A percentile compares a stretch with the other conserved stretches of the same genome.
phyloP scores from a whole-genome alignment of 169 alveolate genomes.

The Cryptosporidium meleagridis region DNA sequence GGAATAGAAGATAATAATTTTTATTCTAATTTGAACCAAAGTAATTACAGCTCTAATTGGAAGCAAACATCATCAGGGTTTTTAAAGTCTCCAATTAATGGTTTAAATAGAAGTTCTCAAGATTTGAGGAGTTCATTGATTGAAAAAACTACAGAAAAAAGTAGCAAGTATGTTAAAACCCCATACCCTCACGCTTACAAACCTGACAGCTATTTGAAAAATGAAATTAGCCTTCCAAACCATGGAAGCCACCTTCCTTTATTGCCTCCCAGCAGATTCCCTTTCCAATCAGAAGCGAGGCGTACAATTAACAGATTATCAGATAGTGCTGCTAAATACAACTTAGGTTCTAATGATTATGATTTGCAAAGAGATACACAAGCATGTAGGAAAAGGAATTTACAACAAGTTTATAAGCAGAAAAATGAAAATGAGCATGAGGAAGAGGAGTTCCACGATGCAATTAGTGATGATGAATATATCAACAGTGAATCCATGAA shows the following conservation, averaged over 20 bases:
- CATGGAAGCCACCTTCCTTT: constrained; percentile 1
- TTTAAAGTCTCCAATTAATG: neutral
- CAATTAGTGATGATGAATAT: constrained; percentile 54
- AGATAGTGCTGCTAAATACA: neutral
- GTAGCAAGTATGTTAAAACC: neutral
- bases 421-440: constrained; percentile 12
- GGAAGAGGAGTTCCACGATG: constrained; percentile 64
- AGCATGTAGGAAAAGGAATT: constrained; percentile 23
- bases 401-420: constrained; percentile 27
- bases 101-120: neutral
- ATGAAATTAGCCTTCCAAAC: neutral
- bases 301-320: neutral
- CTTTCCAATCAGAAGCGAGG: neutral
- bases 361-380: constrained; percentile 7
- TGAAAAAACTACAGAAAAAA: neutral
- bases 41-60: neutral
- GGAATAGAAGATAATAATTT: neutral
- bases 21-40: neutral
- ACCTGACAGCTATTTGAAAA: neutral
- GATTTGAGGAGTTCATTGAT: neutral
- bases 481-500: neutral
- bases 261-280: constrained; percentile 34
- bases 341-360: neutral
- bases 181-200: neutral
- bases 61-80: neutral